Percentiles rank a stretch among this genome's conserved stretches.
phyloP scores from a whole-genome alignment of 352 stramenopile genomes.

The Phytophthora macrochlamydospora region DNA sequence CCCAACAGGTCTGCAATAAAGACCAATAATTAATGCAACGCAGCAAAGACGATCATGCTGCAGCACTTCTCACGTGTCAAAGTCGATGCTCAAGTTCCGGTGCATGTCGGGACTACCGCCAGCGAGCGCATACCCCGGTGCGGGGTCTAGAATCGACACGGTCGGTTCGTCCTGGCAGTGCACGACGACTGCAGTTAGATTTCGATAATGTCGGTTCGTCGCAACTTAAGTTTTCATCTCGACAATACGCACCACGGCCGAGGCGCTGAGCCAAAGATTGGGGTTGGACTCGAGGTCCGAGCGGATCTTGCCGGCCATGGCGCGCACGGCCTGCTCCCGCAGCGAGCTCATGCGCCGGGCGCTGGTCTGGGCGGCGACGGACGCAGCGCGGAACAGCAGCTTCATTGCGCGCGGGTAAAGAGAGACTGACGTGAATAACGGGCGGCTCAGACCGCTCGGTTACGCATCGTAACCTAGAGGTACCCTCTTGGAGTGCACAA shows the following conservation, averaged over 20 bases:
- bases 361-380: conserved; percentile 20
- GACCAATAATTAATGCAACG: not conserved
- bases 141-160: conserved; percentile 81
- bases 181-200: conserved; percentile 7
- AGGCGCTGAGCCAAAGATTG: conserved; percentile 82
- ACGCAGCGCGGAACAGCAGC: conserved; percentile 26
- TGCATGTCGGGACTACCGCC: conserved; percentile 33
- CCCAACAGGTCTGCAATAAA: conserved; percentile 25
- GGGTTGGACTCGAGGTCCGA: conserved; percentile 79
- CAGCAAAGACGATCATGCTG: not conserved
- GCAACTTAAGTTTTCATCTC: not conserved
- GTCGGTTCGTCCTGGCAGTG: conserved; percentile 74
- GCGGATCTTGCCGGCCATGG: conserved; percentile 62
- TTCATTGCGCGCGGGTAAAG: conserved; percentile 29
- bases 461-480: not conserved
- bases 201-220: conserved; percentile 1
- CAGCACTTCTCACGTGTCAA: conserved; percentile 28
- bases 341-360: conserved; percentile 56
- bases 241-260: conserved; percentile 62
- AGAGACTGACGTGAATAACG: not conserved
- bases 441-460: not conserved
- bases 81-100: conserved; percentile 46
- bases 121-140: conserved; percentile 58
- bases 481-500: no score
- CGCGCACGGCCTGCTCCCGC: conserved; percentile 64